Base-by-base conservation (phyloP, 306 rosid genomes). In the Carpinus viminea region DNA sequence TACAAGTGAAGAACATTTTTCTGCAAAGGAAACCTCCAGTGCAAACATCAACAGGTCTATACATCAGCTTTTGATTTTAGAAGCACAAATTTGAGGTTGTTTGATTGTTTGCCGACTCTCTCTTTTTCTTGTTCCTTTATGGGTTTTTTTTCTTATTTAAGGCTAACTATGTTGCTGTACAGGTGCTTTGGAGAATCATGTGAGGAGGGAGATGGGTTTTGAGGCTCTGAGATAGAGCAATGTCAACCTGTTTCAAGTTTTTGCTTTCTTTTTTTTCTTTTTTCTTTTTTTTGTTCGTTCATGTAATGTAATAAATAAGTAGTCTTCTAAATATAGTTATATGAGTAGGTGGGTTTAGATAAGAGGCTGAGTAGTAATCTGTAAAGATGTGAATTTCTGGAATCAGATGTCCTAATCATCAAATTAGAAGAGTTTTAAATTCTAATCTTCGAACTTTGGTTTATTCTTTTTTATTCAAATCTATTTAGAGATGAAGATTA, bases 141-240 rank as follows among this genome's bases (percentile, higher is more conserved):
- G 28, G 70, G 70, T 21, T 45, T 78, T 72, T 17, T 73, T 74
- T 74, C 8, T 31, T 43, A 68, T 79, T 79, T 78, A 83, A 84
- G 85, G 80, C 77, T 80, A 43, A 78, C 80, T 77, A 77, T 83
- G 76, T 85, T 86, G 83, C 66, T 82, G 75, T 89, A 91, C 97
- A 92, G 97, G 87, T 83, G 87, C 17, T 41, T 46, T 89, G 93
- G 86, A 82, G 84, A 89, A 90, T 87, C 92, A 86, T 85, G 95
- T 90, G 95, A 89, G 87, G 87, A 83, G 79, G 89, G 91, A 78
- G 73, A 78, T 61, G 82, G 95, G 91, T 34, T 87, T 89, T 66
- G 86, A 79, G 79, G 87, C 86, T 50, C 21, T 80, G 79, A 83
- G 93, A 86, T 87, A 86, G 77, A 36, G 68, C 76, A 80, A 81